A percentile compares a stretch with the other conserved stretches of the same genome.
Conservation (phyloP, 2,329 filamentous ascomycete genomes). For the Eutypella sp. region DNA sequence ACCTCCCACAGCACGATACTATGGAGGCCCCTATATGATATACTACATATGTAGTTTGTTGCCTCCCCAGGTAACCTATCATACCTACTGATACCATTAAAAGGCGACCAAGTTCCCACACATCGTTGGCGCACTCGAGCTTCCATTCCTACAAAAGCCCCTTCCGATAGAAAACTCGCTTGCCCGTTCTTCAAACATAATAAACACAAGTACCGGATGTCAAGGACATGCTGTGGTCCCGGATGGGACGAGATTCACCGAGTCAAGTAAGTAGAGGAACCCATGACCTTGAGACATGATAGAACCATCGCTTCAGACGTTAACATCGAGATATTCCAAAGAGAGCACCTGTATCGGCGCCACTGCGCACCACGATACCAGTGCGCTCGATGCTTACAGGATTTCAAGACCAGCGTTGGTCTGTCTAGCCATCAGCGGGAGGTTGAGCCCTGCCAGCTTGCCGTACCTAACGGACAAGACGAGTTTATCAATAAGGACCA, state of each 20-base stretch:
- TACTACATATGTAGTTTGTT: too few relatives aligned
- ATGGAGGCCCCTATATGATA: too few relatives aligned
- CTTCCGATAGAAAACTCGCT: background rate
- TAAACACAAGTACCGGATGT: background rate
- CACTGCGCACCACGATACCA: background rate
- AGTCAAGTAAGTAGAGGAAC: background rate
- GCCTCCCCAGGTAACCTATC: too few relatives aligned
- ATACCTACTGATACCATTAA: too few relatives aligned
- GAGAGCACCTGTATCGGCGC: background rate
- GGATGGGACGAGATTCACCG: background rate
- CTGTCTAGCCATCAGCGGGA: background rate
- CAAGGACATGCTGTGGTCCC: background rate
- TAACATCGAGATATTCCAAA: background rate
- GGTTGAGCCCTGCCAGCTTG: background rate
- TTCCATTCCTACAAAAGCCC: background rate
- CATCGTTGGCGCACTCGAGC: background rate
- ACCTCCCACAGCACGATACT: too few relatives aligned
- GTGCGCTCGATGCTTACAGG: background rate
- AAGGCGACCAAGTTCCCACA: too few relatives aligned
- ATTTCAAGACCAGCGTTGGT: background rate
- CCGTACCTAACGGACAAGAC: background rate
- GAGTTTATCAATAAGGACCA: background rate
- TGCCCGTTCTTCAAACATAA: background rate
- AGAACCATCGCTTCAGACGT: background rate
- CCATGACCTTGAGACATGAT: background rate